Percentiles rank a stretch among this genome's conserved stretches.
These are phyloP conservation scores for Sarocladiaceae sp. DNA, from an alignment of 2,329 filamentous ascomycete species.

Conservation along the genomic window DNA sequence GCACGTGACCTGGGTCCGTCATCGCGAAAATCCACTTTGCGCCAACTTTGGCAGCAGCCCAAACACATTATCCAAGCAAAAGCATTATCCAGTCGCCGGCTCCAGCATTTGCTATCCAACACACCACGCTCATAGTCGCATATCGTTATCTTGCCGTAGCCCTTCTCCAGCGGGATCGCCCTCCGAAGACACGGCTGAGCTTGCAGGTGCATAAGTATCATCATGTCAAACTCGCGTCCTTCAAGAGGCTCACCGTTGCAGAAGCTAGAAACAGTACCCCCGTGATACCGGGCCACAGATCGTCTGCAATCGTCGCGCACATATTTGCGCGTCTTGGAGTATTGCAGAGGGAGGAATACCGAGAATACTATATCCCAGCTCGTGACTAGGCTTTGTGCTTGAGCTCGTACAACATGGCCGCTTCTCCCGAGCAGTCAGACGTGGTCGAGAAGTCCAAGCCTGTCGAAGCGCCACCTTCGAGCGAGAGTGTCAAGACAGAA, in stretches of 20 bases:
- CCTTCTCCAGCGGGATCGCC: not conserved
- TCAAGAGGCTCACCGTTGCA: slow-evolving; percentile 33
- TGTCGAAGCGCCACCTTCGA: slow-evolving; percentile 17
- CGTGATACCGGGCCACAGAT: not conserved
- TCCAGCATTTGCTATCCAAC: not conserved
- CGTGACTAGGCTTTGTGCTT: not conserved
- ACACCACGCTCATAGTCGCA: slow-evolving; percentile 1
- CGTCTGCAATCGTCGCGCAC: not conserved
- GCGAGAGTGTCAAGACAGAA: slow-evolving; percentile 6
- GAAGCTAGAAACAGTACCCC: slow-evolving; percentile 25
- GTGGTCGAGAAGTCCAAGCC: not conserved
- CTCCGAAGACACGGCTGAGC: slow-evolving; percentile 7
- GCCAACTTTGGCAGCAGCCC: not conserved
- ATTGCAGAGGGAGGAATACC: slow-evolving; percentile 6
- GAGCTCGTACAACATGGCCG: slow-evolving; percentile 2
- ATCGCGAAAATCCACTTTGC: not conserved
- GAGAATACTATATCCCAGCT: not conserved
- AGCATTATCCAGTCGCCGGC: not conserved
- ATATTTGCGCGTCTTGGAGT: not conserved
- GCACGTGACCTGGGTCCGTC: not conserved
- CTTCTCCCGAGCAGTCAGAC: not conserved
- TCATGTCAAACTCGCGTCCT: slow-evolving; percentile 21
- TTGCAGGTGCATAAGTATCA: slow-evolving; percentile 28
- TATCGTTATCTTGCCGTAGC: not conserved
- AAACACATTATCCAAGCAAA: not conserved